These are phyloP conservation scores for Chlorella vulgaris DNA, from an alignment of 139 green algal genomes.

Conservation along the genomic window DNA sequence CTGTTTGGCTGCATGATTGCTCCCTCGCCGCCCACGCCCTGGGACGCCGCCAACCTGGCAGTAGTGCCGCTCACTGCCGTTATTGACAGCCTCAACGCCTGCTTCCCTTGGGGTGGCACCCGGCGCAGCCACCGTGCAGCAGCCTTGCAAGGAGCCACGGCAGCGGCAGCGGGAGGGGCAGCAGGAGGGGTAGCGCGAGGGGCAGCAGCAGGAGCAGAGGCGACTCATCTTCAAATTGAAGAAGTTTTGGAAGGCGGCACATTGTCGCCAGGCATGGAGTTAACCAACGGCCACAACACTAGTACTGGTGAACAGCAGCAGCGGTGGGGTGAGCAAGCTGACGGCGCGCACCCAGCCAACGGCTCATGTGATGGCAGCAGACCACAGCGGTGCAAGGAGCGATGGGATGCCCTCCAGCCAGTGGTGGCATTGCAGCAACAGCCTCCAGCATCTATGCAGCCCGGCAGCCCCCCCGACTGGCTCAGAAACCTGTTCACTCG, in stretches of 20 bases:
- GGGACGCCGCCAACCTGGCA: neutral
- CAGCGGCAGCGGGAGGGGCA: neutral
- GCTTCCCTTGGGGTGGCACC: neutral
- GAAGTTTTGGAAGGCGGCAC: too few species aligned
- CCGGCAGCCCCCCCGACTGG: neutral
- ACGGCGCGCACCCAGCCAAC: neutral
- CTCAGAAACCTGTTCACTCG: neutral
- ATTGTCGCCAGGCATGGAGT: too few species aligned
- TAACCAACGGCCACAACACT: too few species aligned
- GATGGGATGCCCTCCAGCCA: too few species aligned
- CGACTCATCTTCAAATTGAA: too few species aligned
- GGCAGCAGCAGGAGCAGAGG: too few species aligned
- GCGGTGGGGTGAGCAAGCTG: neutral
- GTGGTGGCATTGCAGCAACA: too few species aligned
- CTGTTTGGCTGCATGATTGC: conserved; percentile 4
- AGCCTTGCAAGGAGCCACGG: neutral
- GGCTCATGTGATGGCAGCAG: neutral
- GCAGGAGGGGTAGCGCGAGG: too few species aligned
- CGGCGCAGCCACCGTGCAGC: neutral
- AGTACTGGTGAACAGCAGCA: neutral
- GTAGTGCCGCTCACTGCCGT: neutral
- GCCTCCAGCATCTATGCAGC: neutral
- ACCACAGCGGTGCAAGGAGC: too few species aligned
- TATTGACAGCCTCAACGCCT: neutral
- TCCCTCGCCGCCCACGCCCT: neutral